Evolutionary conservation across 163 green algal genomes (phyloP), one percentile per base, ranked within the genome.

Genomic region (Volvox carteri): DNA sequence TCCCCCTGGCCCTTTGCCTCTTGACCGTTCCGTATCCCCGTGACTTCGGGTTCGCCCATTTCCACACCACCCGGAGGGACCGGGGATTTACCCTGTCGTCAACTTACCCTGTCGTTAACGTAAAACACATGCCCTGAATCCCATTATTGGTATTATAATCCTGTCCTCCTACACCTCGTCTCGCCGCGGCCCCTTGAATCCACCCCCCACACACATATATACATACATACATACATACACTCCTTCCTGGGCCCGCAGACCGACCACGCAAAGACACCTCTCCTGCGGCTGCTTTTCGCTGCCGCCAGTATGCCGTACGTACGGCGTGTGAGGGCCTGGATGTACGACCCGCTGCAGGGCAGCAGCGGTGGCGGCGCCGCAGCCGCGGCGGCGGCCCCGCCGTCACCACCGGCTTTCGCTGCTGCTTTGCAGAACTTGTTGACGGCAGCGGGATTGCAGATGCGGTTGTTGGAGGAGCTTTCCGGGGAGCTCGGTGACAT

Each of bases 271-370:
- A 87, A 87, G 33, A 73, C 48, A 0, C 67, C 81, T 0, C 67
- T 87, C 25, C 67, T 87, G 62, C 65, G 81, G 1, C 62, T 87
- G 33, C 81, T 87, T 48, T 80, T 87, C 33, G 37, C 67, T 35
- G 65, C 81, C 46, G 81, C 81, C 25, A 56, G 39, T 33, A 33
- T 68, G 35, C 81, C 81, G 28, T 87, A 87, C 67, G 39, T 87
- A 1, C 81, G 81, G 41, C 65, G 81, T 11, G 48, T 87, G 46
- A 21, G 81, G 33, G 81, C 65, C 4, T 87, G 81, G 81, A 35
- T 87, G 81, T 87, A 80, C 62, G 81, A 79, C 30, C 65, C 81
- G 5, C 30, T 30, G 19, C 37, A 44, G 54, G 41, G 19, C 35
- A 37, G 23, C 42, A 14, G 39, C 11, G 16, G n/a, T 35, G 41